These are phyloP conservation scores for Debaryomyces nepalensis DNA, from an alignment of 1,139 yeast genomes.

Conservation along the genomic window DNA sequence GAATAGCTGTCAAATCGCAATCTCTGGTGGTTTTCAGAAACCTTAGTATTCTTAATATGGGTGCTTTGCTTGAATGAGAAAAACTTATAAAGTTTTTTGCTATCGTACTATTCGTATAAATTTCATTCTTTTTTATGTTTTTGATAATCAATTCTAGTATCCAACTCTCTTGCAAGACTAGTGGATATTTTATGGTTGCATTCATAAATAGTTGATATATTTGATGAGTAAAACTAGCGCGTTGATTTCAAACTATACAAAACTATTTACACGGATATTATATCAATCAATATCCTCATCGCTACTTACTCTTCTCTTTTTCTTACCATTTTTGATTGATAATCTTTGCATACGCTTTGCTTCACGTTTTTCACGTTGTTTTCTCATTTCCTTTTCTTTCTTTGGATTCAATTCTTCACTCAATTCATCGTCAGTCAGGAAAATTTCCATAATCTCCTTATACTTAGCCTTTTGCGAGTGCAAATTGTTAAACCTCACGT, in stretches of 20 bases:
- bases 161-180: conserved; percentile 32
- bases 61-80: conserved; percentile 18
- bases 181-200: conserved; percentile 21
- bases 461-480: conserved; percentile 23
- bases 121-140: conserved; percentile 12
- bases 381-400: conserved; percentile 29
- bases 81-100: conserved; percentile 24
- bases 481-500: conserved; percentile 30
- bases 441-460: conserved; percentile 20
- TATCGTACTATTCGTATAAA: conserved; percentile 21
- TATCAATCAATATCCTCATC: conserved; percentile 17
- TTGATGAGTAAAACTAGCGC: conserved; percentile 2
- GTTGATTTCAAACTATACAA: conserved; percentile 3
- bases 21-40: conserved; percentile 25
- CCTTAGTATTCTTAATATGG: conserved; percentile 35
- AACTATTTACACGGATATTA: conserved; percentile 9
- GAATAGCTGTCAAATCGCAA: conserved; percentile 33
- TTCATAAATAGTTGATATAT: background rate
- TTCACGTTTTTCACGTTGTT: conserved; percentile 38
- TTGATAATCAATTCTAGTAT: conserved; percentile 19
- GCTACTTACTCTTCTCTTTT: conserved; percentile 24
- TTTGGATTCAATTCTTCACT: conserved; percentile 24
- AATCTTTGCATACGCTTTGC: conserved; percentile 41
- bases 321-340: conserved; percentile 17
- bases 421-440: conserved; percentile 22